These are phyloP conservation scores for Saksenaea oblongispora DNA, from an alignment of 371 early-diverging fungal species.

Conservation along the genomic window DNA sequence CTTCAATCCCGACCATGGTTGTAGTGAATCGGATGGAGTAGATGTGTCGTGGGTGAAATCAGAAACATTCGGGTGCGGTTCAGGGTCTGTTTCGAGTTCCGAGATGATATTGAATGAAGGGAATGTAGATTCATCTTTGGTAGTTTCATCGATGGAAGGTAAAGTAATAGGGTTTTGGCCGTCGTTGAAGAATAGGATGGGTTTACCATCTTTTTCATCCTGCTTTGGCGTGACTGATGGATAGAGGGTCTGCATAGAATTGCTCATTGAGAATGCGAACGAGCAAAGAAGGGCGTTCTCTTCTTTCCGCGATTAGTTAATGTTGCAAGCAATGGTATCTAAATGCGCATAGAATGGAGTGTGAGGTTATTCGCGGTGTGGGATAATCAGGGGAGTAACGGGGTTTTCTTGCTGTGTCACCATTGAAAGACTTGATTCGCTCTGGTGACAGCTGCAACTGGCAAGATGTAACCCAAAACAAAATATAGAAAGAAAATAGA, in stretches of 20 bases:
- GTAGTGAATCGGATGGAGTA: not conserved
- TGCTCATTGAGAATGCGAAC: constrained; percentile 5
- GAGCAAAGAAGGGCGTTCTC: constrained; percentile 4
- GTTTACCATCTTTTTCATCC: constrained; percentile 1
- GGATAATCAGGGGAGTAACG: constrained; percentile 1
- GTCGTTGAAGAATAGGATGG: not conserved
- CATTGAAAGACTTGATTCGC: not conserved
- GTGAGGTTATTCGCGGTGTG: not conserved
- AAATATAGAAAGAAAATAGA: not conserved
- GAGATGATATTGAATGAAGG: not conserved
- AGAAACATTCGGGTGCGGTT: not conserved
- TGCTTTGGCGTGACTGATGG: not conserved
- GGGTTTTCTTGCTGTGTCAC: constrained; percentile 3
- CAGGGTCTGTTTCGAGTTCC: not conserved
- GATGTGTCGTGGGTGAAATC: not conserved
- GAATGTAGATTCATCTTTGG: not conserved
- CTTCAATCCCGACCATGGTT: not conserved
- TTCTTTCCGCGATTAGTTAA: constrained; percentile 3
- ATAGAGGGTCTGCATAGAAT: not conserved
- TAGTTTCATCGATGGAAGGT: not conserved
- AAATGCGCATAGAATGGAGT: constrained; percentile 5
- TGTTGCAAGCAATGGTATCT: constrained; percentile 1
- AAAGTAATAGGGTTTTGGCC: not conserved
- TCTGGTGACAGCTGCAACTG: not conserved
- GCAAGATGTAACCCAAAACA: not conserved